phyloP scores from a whole-genome alignment of 1,284 basidiomycete species.

The Puccinia polysora region DNA sequence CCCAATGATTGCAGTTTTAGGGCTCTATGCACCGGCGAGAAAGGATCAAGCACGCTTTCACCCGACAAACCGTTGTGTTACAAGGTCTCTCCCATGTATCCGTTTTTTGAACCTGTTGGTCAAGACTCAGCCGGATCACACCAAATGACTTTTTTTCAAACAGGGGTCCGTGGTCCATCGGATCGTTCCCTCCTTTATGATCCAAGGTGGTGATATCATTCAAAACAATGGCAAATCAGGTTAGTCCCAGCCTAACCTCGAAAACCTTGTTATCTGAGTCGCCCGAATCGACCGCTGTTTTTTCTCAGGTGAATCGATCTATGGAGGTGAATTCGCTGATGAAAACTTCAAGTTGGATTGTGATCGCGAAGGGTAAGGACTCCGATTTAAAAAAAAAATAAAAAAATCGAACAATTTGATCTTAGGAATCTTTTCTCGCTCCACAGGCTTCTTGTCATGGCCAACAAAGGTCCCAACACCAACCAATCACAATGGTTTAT shows the following conservation, averaged over 20 bases:
- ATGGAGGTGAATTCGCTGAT: conserved; percentile 36
- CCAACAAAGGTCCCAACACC: conserved; percentile 35
- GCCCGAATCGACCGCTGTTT: background rate
- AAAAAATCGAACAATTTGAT: background rate
- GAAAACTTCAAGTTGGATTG: conserved; percentile 34
- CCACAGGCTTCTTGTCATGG: conserved; percentile 36
- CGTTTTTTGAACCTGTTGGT: background rate
- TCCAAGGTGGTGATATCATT: conserved; percentile 41
- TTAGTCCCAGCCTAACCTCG: background rate
- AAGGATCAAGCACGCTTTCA: conserved; percentile 27
- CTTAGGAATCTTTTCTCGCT: background rate
- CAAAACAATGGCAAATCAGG: conserved; percentile 31
- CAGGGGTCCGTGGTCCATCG: conserved; percentile 36
- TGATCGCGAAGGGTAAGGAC: conserved; percentile 30
- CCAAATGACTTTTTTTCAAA: conserved; percentile 4
- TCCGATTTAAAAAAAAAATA: background rate
- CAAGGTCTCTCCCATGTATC: conserved; percentile 14
- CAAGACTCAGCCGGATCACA: background rate
- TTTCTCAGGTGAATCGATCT: conserved; percentile 32
- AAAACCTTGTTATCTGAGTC: background rate
- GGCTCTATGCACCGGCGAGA: conserved; percentile 35
- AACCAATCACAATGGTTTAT: conserved; percentile 42
- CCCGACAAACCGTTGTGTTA: conserved; percentile 21
- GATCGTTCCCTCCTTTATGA: conserved; percentile 35
- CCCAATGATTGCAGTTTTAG: background rate